Evolutionary conservation across 495 filamentous ascomycete genomes (phyloP).

Genomic region (Annulohypoxylon bovei): DNA sequence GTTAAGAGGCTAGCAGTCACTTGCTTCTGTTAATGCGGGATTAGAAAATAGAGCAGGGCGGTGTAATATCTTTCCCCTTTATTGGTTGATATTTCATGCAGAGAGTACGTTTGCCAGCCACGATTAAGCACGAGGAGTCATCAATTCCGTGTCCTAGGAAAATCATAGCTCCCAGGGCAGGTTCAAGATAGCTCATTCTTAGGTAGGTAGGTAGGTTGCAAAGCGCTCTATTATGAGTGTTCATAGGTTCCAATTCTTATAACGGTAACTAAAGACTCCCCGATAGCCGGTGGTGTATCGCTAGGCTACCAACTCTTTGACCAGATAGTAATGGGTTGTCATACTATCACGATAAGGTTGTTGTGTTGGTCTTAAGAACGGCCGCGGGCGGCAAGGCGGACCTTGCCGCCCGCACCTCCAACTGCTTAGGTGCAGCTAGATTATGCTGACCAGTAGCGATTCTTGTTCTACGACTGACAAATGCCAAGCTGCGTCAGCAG

Average conservation of each 20-base stretch:
- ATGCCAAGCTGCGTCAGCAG: neutral
- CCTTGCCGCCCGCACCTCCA: neutral
- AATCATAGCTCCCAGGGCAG: no score
- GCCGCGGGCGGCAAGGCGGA: no score
- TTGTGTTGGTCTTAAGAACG: neutral
- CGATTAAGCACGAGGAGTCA: no score
- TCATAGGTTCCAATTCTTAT: no score
- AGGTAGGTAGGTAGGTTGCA: no score
- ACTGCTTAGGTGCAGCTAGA: conserved; percentile 4
- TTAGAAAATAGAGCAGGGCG: neutral
- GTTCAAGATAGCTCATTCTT: no score
- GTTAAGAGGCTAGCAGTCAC: conserved; percentile 5
- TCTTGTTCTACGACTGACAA: neutral
- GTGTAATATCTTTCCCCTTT: neutral
- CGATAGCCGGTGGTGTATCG: no score
- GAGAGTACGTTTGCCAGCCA: neutral
- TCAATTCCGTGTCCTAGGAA: no score
- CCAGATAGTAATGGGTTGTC: neutral
- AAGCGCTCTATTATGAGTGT: no score
- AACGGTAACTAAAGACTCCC: no score
- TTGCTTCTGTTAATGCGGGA: neutral
- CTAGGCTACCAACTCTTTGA: neutral
- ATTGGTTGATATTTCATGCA: neutral
- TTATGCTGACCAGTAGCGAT: neutral
- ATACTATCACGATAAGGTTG: neutral